These are phyloP conservation scores for Hyaloperonospora arabidopsidis DNA, from an alignment of 352 stramenopile genomes.

Conservation along the genomic window DNA sequence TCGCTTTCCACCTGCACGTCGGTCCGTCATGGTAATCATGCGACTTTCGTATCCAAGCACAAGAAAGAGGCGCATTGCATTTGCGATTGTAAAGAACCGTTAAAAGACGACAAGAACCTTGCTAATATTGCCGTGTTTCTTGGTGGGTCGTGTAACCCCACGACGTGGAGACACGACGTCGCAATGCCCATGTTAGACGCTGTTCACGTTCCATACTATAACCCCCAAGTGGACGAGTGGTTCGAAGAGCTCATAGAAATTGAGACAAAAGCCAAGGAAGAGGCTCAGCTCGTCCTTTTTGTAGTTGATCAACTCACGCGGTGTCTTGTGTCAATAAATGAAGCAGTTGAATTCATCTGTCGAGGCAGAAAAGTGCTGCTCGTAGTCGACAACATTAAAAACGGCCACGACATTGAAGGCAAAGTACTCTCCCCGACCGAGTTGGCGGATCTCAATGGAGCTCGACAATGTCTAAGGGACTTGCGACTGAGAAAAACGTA, in stretches of 20 bases:
- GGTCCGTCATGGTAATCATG: too few species aligned
- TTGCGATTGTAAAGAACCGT: too few species aligned
- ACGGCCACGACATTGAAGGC: constrained; percentile 45
- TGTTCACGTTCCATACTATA: constrained; percentile 71
- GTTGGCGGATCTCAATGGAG: constrained; percentile 76
- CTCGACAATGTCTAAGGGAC: constrained; percentile 66
- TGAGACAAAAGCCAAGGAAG: constrained; percentile 76
- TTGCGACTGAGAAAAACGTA: constrained; percentile 43
- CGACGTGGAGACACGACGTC: constrained; percentile 74
- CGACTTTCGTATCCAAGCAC: too few species aligned
- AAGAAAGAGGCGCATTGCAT: too few species aligned
- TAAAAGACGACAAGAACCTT: too few species aligned
- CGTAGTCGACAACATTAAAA: constrained; percentile 70
- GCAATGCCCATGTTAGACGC: constrained; percentile 69
- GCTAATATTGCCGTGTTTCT: constrained; percentile 67
- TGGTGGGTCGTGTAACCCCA: constrained; percentile 84
- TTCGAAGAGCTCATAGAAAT: constrained; percentile 76
- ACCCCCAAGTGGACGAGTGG: constrained; percentile 88
- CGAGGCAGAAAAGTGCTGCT: constrained; percentile 60
- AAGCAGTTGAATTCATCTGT: constrained; percentile 84
- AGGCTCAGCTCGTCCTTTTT: constrained; percentile 76
- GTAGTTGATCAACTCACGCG: constrained; percentile 77
- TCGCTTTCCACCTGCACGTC: too few species aligned
- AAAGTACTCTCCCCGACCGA: constrained; percentile 44
- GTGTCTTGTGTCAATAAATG: constrained; percentile 81